Conservation (phyloP, 108 stramenopile genomes). For the Ochromonas danica region DNA sequence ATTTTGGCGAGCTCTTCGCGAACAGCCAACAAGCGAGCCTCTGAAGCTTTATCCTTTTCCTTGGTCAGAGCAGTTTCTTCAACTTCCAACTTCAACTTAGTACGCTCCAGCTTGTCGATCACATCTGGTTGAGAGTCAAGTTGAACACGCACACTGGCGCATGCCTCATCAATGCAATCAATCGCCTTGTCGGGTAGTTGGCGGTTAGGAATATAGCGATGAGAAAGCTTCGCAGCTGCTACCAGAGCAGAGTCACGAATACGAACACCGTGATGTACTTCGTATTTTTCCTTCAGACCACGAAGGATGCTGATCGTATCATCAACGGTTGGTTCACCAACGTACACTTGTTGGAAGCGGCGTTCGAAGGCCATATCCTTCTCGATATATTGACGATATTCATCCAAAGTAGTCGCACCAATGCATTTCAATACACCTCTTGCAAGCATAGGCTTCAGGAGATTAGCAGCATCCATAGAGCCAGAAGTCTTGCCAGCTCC, state of each 20-base stretch:
- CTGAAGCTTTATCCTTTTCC: conserved; percentile 11
- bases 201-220: conserved; percentile 16
- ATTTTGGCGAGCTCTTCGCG: conserved; percentile 11
- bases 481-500: conserved; percentile 81
- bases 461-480: conserved; percentile 82
- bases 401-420: conserved; percentile 81
- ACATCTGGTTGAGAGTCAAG: conserved; percentile 22
- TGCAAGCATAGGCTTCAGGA: conserved; percentile 82
- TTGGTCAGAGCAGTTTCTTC: conserved; percentile 4
- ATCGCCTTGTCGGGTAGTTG: conserved; percentile 27
- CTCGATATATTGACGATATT: conserved; percentile 85
- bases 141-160: conserved; percentile 20
- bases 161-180: conserved; percentile 32
- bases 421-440: conserved; percentile 75
- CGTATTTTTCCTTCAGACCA: conserved; percentile 69
- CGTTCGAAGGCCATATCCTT: conserved; percentile 84
- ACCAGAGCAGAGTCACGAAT: conserved; percentile 20
- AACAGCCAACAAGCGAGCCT: background rate
- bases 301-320: conserved; percentile 70
- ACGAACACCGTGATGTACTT: conserved; percentile 39
- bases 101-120: conserved; percentile 19
- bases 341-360: conserved; percentile 74
- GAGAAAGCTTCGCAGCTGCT: conserved; percentile 12
- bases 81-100: background rate
- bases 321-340: conserved; percentile 73